Percentiles rank a stretch among this genome's conserved stretches.
phyloP scores from a whole-genome alignment of 768 basidiomycete genomes.

The Mycena galopus region DNA sequence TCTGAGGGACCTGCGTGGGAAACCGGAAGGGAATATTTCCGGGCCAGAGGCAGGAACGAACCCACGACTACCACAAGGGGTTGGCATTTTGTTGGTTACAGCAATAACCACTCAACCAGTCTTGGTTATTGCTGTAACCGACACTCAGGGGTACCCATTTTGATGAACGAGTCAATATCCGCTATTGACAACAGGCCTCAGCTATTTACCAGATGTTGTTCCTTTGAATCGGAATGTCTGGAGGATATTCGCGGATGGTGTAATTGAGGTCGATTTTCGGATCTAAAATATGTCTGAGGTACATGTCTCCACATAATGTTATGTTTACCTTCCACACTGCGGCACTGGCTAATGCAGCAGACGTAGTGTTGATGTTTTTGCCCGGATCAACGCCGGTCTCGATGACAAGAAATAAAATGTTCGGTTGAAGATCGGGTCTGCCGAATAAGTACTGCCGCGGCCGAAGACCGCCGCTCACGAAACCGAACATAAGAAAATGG shows the following conservation, averaged over 20 bases:
- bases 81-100: too few relatives aligned
- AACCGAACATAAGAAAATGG: too few relatives aligned
- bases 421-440: slow-evolving; percentile 2
- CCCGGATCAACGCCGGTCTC: slow-evolving; percentile 41
- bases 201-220: slow-evolving; percentile 1
- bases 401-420: slow-evolving; percentile 41
- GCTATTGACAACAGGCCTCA: slow-evolving; percentile 22
- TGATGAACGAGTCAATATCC: slow-evolving; percentile 1
- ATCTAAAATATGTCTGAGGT: slow-evolving; percentile 32
- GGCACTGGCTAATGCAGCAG: neutral
- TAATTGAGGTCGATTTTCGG: slow-evolving; percentile 44
- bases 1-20: too few relatives aligned
- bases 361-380: slow-evolving; percentile 42
- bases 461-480: too few relatives aligned
- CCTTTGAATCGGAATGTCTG: slow-evolving; percentile 34
- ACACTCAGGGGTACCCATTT: slow-evolving; percentile 44
- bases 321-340: slow-evolving; percentile 6
- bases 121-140: too few relatives aligned
- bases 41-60: too few relatives aligned
- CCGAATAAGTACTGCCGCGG: too few relatives aligned
- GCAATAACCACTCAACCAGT: too few relatives aligned
- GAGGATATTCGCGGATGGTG: slow-evolving; percentile 44
- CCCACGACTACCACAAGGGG: too few relatives aligned
- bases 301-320: neutral
- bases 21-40: too few relatives aligned